Percentiles rank a stretch among this genome's conserved stretches.
Conservation (phyloP, 2,329 filamentous ascomycete genomes). For the Alternaria sp. region DNA sequence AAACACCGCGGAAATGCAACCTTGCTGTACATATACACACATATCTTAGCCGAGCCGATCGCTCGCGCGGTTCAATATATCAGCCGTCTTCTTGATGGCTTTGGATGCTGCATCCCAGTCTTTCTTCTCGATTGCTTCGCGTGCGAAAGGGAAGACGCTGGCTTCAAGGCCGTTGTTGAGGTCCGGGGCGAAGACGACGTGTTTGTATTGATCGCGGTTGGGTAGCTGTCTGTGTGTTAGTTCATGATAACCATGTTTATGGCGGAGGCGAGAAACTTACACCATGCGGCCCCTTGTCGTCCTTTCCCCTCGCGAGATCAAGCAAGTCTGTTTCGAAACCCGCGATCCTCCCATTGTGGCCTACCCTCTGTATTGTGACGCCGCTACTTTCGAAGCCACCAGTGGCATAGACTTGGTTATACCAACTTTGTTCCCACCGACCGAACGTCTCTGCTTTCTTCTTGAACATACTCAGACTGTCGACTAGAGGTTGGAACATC, state of each 20-base stretch:
- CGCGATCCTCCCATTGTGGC: constrained; percentile 80
- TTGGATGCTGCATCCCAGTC: constrained; percentile 73
- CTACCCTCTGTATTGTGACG: constrained; percentile 70
- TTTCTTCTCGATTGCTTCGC: constrained; percentile 75
- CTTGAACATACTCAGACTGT: constrained; percentile 68
- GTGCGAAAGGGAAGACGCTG: constrained; percentile 80
- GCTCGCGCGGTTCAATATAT: constrained; percentile 68
- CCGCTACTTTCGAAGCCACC: constrained; percentile 78
- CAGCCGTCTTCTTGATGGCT: constrained; percentile 74
- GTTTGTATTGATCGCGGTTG: constrained; percentile 91
- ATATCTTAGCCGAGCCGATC: constrained; percentile 46
- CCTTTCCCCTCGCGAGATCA: constrained; percentile 69
- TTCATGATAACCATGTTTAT: background rate
- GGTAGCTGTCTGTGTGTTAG: constrained; percentile 59
- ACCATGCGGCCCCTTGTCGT: constrained; percentile 55
- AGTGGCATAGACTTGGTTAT: constrained; percentile 70
- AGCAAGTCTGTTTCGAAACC: constrained; percentile 83
- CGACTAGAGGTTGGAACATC: constrained; percentile 63
- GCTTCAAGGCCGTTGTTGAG: constrained; percentile 71
- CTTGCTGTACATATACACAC: background rate
- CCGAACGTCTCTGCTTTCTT: constrained; percentile 69
- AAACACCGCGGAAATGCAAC: constrained; percentile 1
- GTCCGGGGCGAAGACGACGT: constrained; percentile 86
- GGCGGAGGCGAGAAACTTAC: constrained; percentile 60
- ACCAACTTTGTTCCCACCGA: constrained; percentile 79